A percentile compares a stretch with the other conserved stretches of the same genome.
Conservation (phyloP, 2,329 filamentous ascomycete genomes). For the Tolypocladium nubicola region DNA sequence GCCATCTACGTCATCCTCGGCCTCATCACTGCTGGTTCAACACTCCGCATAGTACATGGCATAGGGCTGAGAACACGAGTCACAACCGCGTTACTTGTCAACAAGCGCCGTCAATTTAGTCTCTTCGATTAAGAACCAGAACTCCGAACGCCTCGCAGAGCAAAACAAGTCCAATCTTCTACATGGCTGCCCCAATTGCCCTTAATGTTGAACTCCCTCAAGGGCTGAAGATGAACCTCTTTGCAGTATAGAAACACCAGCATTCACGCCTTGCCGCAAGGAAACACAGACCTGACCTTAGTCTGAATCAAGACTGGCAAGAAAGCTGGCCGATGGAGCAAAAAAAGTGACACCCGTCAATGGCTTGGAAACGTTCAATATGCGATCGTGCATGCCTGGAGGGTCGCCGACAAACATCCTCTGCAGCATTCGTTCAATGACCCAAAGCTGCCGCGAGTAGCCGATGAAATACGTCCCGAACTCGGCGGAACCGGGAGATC, state of each 20-base stretch:
- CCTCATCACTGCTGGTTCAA: constrained; percentile 18
- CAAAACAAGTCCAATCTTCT: too few relatives aligned
- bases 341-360: constrained; percentile 44
- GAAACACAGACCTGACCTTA: too few relatives aligned
- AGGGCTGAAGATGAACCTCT: too few relatives aligned
- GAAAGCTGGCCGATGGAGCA: constrained; percentile 22
- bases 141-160: too few relatives aligned
- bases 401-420: constrained; percentile 47
- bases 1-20: constrained; percentile 19
- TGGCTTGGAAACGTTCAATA: constrained; percentile 43
- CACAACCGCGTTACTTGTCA: too few relatives aligned
- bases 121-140: too few relatives aligned
- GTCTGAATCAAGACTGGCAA: constrained; percentile 4
- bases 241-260: too few relatives aligned
- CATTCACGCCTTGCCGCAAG: too few relatives aligned
- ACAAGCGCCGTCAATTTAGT: too few relatives aligned
- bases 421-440: constrained; percentile 46
- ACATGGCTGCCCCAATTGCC: too few relatives aligned
- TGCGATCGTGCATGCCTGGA: constrained; percentile 40
- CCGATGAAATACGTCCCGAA: constrained; percentile 51
- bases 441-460: constrained; percentile 42
- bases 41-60: not conserved
- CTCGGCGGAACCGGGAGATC: constrained; percentile 36
- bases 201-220: too few relatives aligned
- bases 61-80: too few relatives aligned